These are phyloP conservation scores for Yamagishiella unicocca DNA, from an alignment of 139 green algal species.

Conservation along the genomic window DNA sequence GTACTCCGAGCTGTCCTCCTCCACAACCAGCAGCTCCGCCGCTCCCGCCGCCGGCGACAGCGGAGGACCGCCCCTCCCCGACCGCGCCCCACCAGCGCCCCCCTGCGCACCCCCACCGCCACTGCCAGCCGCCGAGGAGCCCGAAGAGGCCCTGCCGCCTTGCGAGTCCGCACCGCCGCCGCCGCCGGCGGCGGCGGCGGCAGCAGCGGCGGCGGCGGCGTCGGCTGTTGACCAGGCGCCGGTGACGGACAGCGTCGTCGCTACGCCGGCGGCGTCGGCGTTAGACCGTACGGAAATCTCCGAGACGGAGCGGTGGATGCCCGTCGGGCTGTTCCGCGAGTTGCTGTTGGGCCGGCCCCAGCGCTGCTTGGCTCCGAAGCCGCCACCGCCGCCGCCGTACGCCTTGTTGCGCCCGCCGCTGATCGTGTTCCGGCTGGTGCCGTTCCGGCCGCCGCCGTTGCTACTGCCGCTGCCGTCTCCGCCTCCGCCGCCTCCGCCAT, in stretches of 20 bases:
- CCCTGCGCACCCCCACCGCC: background rate
- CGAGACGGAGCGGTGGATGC: conserved; percentile 16
- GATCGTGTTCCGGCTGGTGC: background rate
- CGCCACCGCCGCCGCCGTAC: background rate
- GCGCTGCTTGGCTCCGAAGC: conserved; percentile 6
- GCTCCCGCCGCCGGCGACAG: background rate
- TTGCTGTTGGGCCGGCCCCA: background rate
- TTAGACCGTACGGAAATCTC: conserved; percentile 1
- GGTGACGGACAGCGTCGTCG: background rate
- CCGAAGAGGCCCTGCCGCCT: background rate
- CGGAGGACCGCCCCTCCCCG: background rate
- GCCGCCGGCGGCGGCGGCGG: too few relatives aligned
- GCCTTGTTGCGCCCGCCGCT: background rate
- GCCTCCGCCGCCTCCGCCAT: background rate
- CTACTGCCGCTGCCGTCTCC: background rate
- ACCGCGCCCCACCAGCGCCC: background rate
- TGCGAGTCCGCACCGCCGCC: background rate
- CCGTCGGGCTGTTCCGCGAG: background rate
- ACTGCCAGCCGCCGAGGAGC: background rate
- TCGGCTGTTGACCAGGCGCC: background rate
- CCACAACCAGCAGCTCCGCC: conserved; percentile 9
- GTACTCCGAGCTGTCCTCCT: background rate
- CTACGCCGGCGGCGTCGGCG: background rate
- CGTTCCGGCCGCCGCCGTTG: too few relatives aligned
- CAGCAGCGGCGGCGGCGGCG: background rate